A percentile compares a stretch with the other conserved stretches of the same genome.
These are phyloP conservation scores for Komagataella populi DNA, from an alignment of 805 yeast genomes.

Conservation along the genomic window DNA sequence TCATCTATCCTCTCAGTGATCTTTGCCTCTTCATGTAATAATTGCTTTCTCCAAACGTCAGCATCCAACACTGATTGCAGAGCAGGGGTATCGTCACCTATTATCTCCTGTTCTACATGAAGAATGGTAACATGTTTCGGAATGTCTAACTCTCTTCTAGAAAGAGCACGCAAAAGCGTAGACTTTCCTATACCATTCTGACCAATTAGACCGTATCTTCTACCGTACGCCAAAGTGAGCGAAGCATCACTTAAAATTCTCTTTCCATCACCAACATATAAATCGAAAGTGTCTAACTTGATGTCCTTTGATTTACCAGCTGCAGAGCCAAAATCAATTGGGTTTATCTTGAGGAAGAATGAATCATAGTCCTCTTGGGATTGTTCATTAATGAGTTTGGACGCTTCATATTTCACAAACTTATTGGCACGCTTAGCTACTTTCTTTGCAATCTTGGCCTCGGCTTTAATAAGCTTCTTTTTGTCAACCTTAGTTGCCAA, in stretches of 20 bases:
- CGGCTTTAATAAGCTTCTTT: conserved; percentile 95
- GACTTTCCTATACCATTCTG: conserved; percentile 99
- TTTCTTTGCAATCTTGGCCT: conserved; percentile 92
- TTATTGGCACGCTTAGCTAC: conserved; percentile 78
- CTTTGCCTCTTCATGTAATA: conserved; percentile 62
- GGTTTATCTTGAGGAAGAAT: conserved; percentile 90
- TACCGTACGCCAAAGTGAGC: conserved; percentile 79
- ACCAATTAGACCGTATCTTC: conserved; percentile 95
- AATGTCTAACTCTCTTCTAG: conserved; percentile 85
- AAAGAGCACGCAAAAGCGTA: conserved; percentile 77
- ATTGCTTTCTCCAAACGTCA: conserved; percentile 95
- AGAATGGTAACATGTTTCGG: conserved; percentile 93
- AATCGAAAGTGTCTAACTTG: conserved; percentile 82
- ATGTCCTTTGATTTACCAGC: conserved; percentile 98
- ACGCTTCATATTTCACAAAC: conserved; percentile 87
- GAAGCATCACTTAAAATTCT: conserved; percentile 84
- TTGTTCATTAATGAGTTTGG: conserved; percentile 60
- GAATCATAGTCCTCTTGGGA: conserved; percentile 77
- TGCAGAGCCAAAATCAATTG: conserved; percentile 75
- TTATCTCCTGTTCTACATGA: conserved; percentile 95
- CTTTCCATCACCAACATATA: conserved; percentile 92
- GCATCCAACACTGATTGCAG: conserved; percentile 96
- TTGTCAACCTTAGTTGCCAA: conserved; percentile 92
- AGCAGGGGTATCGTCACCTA: conserved; percentile 87
- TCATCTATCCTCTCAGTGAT: conserved; percentile 64